These are phyloP conservation scores for Bipolaris cookei DNA, from an alignment of 2,329 filamentous ascomycete genomes.

Conservation along the genomic window DNA sequence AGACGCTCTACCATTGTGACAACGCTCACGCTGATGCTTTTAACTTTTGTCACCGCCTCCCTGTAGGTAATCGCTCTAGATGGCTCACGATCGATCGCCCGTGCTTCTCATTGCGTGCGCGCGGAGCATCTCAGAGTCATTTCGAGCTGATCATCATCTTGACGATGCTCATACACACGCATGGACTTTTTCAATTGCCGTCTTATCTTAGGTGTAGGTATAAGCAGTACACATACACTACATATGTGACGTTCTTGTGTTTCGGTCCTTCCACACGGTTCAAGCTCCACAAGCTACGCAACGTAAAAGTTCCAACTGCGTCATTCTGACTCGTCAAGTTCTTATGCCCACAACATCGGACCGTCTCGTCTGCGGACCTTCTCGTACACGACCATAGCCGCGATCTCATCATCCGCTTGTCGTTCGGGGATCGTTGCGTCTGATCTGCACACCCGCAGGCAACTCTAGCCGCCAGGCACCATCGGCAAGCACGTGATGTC, in stretches of 20 bases:
- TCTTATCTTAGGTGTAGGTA: background rate
- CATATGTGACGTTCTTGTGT: background rate
- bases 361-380: background rate
- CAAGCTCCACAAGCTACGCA: slow-evolving; percentile 11
- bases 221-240: too few relatives aligned
- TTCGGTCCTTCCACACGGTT: slow-evolving; percentile 1
- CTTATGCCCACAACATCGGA: background rate
- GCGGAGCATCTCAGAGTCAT: background rate
- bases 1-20: background rate
- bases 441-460: background rate
- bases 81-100: background rate
- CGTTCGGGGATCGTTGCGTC: background rate
- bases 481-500: background rate
- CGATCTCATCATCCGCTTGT: background rate
- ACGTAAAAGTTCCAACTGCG: background rate
- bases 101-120: background rate
- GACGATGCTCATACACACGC: background rate
- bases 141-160: background rate
- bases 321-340: slow-evolving; percentile 4
- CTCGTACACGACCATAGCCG: background rate
- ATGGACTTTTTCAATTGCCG: background rate
- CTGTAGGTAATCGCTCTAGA: background rate
- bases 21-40: background rate
- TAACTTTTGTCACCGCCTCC: background rate
- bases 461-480: background rate